Percentiles rank a stretch among this genome's conserved stretches.
phyloP scores from a whole-genome alignment of 2,329 filamentous ascomycete species.

The Colletotrichum trifolii region DNA sequence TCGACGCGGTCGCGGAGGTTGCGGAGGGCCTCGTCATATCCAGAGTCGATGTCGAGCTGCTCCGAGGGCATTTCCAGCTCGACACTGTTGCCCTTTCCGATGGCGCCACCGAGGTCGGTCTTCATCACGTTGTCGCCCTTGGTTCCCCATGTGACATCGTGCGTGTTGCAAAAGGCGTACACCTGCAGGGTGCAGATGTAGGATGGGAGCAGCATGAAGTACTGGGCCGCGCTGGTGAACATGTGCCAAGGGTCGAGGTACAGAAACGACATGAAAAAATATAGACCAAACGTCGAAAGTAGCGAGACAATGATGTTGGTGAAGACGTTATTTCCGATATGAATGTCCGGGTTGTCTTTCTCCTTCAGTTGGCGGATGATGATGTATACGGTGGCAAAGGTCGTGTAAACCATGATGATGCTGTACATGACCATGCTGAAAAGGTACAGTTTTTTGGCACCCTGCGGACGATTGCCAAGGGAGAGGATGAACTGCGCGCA shows the following conservation, averaged over 20 bases:
- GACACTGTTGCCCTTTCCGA: conserved; percentile 79
- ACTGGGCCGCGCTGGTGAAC: conserved; percentile 91
- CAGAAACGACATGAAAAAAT: conserved; percentile 95
- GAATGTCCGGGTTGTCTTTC: conserved; percentile 51
- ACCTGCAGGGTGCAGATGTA: conserved; percentile 99
- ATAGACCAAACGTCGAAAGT: conserved; percentile 89
- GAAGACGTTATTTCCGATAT: conserved; percentile 87
- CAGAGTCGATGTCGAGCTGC: conserved; percentile 97
- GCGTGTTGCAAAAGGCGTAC: conserved; percentile 98
- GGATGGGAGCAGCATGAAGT: conserved; percentile 89
- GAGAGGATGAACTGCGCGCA: conserved; percentile 96
- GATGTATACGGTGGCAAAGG: conserved; percentile 89
- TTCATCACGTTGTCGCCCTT: conserved; percentile 97
- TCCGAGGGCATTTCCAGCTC: conserved; percentile 98
- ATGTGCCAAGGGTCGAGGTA: conserved; percentile 99
- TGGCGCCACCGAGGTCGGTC: conserved; percentile 90
- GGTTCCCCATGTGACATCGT: conserved; percentile 98
- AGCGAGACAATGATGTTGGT: conserved; percentile 93
- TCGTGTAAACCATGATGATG: conserved; percentile 96
- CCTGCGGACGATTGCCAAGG: conserved; percentile 95
- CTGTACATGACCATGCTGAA: conserved; percentile 89
- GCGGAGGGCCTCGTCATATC: conserved; percentile 95
- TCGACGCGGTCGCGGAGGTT: conserved; percentile 95
- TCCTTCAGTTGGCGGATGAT: conserved; percentile 81
- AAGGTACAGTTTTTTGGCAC: conserved; percentile 90